These are phyloP conservation scores for Parathielavia hyrcaniae DNA, from an alignment of 495 filamentous ascomycete genomes.

Conservation along the genomic window DNA sequence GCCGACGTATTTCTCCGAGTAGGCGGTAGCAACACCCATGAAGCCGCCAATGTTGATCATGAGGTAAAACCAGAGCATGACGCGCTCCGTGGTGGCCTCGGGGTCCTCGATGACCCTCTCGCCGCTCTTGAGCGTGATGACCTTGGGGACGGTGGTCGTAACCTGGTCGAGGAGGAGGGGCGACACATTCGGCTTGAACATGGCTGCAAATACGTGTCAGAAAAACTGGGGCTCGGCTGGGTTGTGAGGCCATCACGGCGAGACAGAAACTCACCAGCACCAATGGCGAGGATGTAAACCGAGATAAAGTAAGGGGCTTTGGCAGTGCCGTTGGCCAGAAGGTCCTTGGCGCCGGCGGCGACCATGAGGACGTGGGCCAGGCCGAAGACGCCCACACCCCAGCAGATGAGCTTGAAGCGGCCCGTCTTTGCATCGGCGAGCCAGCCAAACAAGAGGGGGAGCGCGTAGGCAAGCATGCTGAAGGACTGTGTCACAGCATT, in stretches of 20 bases:
- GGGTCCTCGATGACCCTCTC: slow-evolving; percentile 55
- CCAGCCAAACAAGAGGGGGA: slow-evolving; percentile 54
- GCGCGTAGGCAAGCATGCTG: slow-evolving; percentile 52
- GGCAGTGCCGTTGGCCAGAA: slow-evolving; percentile 51
- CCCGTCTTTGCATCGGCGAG: slow-evolving; percentile 53
- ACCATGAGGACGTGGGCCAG: slow-evolving; percentile 60
- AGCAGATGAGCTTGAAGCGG: slow-evolving; percentile 56
- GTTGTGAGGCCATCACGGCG: background rate
- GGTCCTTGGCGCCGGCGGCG: slow-evolving; percentile 51
- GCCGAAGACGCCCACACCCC: slow-evolving; percentile 58
- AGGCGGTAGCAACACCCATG: slow-evolving; percentile 48
- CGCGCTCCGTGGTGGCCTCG: slow-evolving; percentile 53
- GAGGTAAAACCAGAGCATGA: slow-evolving; percentile 62
- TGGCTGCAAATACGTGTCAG: slow-evolving; percentile 26
- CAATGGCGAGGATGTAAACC: slow-evolving; percentile 53
- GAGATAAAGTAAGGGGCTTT: slow-evolving; percentile 55
- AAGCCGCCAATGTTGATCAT: slow-evolving; percentile 61
- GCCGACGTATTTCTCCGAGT: slow-evolving; percentile 50
- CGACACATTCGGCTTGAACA: slow-evolving; percentile 64
- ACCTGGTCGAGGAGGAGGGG: slow-evolving; percentile 57
- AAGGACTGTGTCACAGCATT: slow-evolving; percentile 57
- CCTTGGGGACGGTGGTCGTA: slow-evolving; percentile 40
- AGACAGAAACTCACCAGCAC: slow-evolving; percentile 53
- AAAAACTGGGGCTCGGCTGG: background rate
- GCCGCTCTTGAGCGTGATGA: slow-evolving; percentile 42